A percentile compares a stretch with the other conserved stretches of the same genome.
Evolutionary conservation across 805 yeast genomes (phyloP).

Genomic region (Kodamaea nitidulidarum): DNA sequence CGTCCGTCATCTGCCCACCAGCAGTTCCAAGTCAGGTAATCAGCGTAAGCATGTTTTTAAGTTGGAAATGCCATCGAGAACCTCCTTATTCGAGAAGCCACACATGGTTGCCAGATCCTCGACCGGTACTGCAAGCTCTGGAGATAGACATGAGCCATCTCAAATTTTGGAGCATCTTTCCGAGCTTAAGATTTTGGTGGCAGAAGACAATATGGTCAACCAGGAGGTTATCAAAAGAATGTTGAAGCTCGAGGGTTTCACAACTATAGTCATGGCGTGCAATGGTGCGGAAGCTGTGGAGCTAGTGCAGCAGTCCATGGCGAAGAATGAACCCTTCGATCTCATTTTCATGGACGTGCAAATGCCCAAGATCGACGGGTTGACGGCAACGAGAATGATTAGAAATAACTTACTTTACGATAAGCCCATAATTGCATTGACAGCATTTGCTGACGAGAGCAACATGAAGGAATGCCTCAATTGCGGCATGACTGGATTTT

Average conservation of each 20-base stretch:
- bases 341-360: constrained; percentile 95
- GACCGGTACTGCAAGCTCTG: constrained; percentile 46
- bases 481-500: constrained; percentile 91
- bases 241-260: constrained; percentile 79
- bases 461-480: constrained; percentile 80
- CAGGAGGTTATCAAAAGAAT: constrained; percentile 91
- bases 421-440: constrained; percentile 85
- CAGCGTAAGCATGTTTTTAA: constrained; percentile 2
- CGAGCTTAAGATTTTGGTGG: constrained; percentile 63
- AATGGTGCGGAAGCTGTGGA: constrained; percentile 90
- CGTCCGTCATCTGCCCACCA: constrained; percentile 4
- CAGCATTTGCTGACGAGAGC: constrained; percentile 93
- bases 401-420: constrained; percentile 56
- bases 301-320: constrained; percentile 48
- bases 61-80: constrained; percentile 8
- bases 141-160: constrained; percentile 14
- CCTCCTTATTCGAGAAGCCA: constrained; percentile 38
- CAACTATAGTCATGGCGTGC: constrained; percentile 69
- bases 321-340: constrained; percentile 47
- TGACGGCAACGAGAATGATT: constrained; percentile 73
- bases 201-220: constrained; percentile 91
- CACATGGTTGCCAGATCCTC: constrained; percentile 43
- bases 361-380: constrained; percentile 92
- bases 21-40: background rate
- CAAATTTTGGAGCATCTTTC: constrained; percentile 25